phyloP scores from a whole-genome alignment of 495 filamentous ascomycete species.

The Neurospora hispaniola region DNA sequence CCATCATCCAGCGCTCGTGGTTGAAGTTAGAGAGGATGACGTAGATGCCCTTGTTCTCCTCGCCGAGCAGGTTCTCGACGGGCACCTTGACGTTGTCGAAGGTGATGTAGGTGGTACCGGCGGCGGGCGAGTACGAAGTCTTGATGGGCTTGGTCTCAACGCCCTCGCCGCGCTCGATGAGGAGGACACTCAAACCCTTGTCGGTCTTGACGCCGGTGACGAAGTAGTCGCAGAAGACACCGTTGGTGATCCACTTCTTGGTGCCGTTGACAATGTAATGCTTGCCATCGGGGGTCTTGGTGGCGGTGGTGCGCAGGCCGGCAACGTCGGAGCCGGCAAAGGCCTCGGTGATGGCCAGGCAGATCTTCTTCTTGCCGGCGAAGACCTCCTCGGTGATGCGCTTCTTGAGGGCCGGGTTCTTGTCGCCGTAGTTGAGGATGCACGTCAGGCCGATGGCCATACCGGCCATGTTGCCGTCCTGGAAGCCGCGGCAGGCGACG shows the following conservation, averaged over 20 bases:
- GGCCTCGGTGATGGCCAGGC: conserved; percentile 78
- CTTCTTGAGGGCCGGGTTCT: conserved; percentile 53
- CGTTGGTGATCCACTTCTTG: conserved; percentile 94
- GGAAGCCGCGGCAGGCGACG: conserved; percentile 56
- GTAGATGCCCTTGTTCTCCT: conserved; percentile 78
- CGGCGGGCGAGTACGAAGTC: conserved; percentile 72
- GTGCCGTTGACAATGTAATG: conserved; percentile 81
- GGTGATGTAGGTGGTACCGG: conserved; percentile 70
- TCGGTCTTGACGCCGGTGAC: conserved; percentile 71
- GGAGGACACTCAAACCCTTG: conserved; percentile 69
- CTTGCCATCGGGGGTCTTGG: conserved; percentile 72
- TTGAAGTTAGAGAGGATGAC: conserved; percentile 88
- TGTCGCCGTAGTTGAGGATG: conserved; percentile 65
- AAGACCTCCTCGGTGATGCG: conserved; percentile 61
- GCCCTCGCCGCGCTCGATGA: conserved; percentile 61
- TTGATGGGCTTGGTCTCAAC: conserved; percentile 73
- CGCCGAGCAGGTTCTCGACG: conserved; percentile 64
- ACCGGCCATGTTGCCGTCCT: conserved; percentile 55
- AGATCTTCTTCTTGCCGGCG: conserved; percentile 77
- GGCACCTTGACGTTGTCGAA: conserved; percentile 86
- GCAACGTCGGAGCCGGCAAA: conserved; percentile 86
- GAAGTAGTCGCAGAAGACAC: conserved; percentile 75
- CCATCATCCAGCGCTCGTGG: conserved; percentile 68
- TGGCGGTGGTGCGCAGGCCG: conserved; percentile 68
- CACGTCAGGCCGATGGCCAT: conserved; percentile 80